phyloP scores from a whole-genome alignment of 768 basidiomycete species.

The Tylopilus intermedius region DNA sequence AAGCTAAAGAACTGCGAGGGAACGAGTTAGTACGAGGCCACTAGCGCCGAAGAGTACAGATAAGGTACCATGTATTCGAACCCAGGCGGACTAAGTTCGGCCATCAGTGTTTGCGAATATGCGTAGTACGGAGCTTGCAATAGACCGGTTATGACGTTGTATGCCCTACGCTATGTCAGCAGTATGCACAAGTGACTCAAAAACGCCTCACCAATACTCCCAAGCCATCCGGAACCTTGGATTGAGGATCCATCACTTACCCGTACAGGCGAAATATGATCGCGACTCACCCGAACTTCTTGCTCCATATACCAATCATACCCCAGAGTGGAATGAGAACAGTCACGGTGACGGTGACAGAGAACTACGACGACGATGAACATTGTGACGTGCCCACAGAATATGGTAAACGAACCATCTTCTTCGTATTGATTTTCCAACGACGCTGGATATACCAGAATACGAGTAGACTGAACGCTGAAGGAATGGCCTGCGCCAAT shows the following conservation, averaged over 20 bases:
- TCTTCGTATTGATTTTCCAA: constrained; percentile 77
- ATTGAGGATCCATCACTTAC: not conserved
- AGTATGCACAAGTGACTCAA: not conserved
- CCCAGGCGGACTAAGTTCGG: constrained; percentile 80
- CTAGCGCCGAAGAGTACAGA: not conserved
- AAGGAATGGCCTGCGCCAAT: constrained; percentile 69
- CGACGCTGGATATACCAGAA: constrained; percentile 83
- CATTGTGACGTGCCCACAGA: not conserved
- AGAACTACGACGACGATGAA: constrained; percentile 43
- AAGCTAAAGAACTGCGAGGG: constrained; percentile 71
- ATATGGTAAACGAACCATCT: constrained; percentile 48
- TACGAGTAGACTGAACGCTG: constrained; percentile 62
- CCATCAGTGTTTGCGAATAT: constrained; percentile 84
- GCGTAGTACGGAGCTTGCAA: constrained; percentile 89
- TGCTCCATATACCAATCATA: constrained; percentile 81
- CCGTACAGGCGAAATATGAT: not conserved
- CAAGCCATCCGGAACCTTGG: constrained; percentile 69
- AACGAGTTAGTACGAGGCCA: not conserved
- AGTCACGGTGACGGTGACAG: constrained; percentile 71
- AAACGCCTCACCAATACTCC: constrained; percentile 73
- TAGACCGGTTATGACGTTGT: constrained; percentile 73
- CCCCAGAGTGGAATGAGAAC: constrained; percentile 81
- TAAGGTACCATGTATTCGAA: constrained; percentile 70
- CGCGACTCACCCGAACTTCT: constrained; percentile 56
- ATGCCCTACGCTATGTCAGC: constrained; percentile 45